These are phyloP conservation scores for Themeda triandra DNA, from an alignment of 176 grass and related monocot genomes.

Conservation along the genomic window DNA sequence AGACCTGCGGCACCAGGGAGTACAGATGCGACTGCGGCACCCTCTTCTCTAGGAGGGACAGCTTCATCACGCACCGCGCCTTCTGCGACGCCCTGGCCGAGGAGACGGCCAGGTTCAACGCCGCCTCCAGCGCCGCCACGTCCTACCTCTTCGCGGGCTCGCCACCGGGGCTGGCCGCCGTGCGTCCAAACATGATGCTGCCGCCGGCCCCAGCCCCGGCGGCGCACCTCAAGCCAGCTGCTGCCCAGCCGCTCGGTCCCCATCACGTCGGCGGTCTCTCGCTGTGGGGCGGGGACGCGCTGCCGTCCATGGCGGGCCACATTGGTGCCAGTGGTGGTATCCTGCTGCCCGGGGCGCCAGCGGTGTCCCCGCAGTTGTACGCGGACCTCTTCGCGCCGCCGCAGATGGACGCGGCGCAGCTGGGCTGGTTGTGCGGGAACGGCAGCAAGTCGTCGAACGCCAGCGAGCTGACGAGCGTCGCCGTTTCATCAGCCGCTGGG, in stretches of 20 bases:
- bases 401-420: slow-evolving; percentile 46
- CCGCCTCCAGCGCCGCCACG: background rate
- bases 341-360: background rate
- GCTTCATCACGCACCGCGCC: slow-evolving; percentile 89
- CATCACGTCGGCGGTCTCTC: slow-evolving; percentile 6
- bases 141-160: slow-evolving; percentile 35
- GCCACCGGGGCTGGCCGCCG: background rate
- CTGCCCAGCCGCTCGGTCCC: background rate
- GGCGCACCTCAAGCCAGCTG: slow-evolving; percentile 22
- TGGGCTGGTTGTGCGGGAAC: slow-evolving; percentile 63
- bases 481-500: background rate
- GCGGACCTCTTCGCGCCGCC: background rate
- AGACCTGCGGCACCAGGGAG: slow-evolving; percentile 87
- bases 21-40: slow-evolving; percentile 92
- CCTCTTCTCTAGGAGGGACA: slow-evolving; percentile 82
- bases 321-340: background rate
- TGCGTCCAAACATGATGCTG: slow-evolving; percentile 38
- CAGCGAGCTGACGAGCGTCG: slow-evolving; percentile 35
- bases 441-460: slow-evolving; percentile 33
- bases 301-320: background rate
- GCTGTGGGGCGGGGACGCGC: slow-evolving; percentile 27
- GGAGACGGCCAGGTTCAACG: slow-evolving; percentile 60
- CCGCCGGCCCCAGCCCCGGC: background rate
- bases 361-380: slow-evolving; percentile 31
- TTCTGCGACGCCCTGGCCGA: slow-evolving; percentile 86